phyloP scores from a whole-genome alignment of 768 basidiomycete genomes.

The Austroboletus festivus region DNA sequence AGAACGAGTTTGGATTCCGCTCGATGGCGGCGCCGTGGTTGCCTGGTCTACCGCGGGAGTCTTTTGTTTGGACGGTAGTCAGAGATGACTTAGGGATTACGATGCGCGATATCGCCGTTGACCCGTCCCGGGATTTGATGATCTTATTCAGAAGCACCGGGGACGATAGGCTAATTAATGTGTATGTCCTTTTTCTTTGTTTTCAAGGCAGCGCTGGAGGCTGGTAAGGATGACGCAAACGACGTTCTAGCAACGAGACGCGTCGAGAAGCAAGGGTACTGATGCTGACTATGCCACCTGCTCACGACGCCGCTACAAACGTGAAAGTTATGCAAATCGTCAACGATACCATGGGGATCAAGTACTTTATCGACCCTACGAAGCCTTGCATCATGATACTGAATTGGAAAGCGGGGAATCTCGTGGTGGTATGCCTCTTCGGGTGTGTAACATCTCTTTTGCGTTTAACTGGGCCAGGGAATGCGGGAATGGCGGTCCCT shows the following conservation, averaged over 20 bases:
- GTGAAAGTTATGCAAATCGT: constrained; percentile 54
- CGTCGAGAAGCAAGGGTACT: too few relatives aligned
- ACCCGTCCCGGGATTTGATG: constrained; percentile 61
- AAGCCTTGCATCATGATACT: constrained; percentile 35
- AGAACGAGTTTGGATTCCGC: too few relatives aligned
- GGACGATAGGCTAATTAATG: background rate
- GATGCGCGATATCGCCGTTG: constrained; percentile 60
- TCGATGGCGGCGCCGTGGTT: background rate
- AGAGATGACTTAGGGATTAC: constrained; percentile 38
- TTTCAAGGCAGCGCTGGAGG: too few relatives aligned
- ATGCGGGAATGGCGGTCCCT: too few relatives aligned
- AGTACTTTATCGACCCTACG: constrained; percentile 33
- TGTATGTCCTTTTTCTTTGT: constrained; percentile 10
- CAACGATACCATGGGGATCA: constrained; percentile 37
- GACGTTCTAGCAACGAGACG: constrained; percentile 35
- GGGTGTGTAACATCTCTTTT: too few relatives aligned
- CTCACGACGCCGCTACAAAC: constrained; percentile 26
- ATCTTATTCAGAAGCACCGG: constrained; percentile 37
- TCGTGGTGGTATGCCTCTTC: constrained; percentile 39
- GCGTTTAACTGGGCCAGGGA: too few relatives aligned
- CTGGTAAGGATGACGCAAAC: too few relatives aligned
- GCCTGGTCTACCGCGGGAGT: background rate
- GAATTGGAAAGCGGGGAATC: constrained; percentile 44
- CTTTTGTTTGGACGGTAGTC: constrained; percentile 11
- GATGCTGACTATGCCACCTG: constrained; percentile 10